Evolutionary conservation across 805 yeast species (phyloP).

Genomic region (Starmerella powellii): DNA sequence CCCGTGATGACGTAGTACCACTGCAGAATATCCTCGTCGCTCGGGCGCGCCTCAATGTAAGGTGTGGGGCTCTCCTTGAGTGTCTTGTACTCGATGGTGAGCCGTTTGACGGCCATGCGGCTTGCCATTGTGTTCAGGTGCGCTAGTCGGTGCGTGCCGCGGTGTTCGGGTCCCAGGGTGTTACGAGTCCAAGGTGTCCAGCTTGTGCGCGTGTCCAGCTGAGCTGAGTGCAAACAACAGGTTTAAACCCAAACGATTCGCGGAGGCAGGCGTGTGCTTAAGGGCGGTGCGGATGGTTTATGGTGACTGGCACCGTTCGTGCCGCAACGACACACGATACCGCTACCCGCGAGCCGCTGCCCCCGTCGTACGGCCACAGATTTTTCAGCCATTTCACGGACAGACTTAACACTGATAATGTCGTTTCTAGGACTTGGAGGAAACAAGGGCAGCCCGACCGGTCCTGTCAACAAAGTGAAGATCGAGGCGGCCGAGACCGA

Average conservation of each 20-base stretch:
- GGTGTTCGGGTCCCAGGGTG: neutral
- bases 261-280: too few relatives aligned
- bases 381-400: constrained; percentile 3
- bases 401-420: constrained; percentile 20
- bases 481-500: constrained; percentile 84
- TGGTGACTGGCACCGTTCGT: too few relatives aligned
- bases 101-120: constrained; percentile 22
- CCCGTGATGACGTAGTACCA: constrained; percentile 93
- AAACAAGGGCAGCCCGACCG: constrained; percentile 30
- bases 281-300: too few relatives aligned
- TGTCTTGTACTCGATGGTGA: constrained; percentile 31
- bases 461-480: constrained; percentile 23
- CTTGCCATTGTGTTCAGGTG: constrained; percentile 20
- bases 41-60: constrained; percentile 70
- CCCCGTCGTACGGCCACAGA: neutral
- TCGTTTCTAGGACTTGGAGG: constrained; percentile 43
- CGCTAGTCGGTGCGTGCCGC: too few relatives aligned
- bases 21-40: constrained; percentile 73
- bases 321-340: too few relatives aligned
- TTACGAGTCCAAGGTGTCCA: neutral
- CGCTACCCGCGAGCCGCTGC: too few relatives aligned
- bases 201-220: too few relatives aligned
- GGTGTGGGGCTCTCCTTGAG: constrained; percentile 76
- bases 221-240: too few relatives aligned
- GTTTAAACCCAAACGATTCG: too few relatives aligned